Percentiles rank a stretch among this genome's conserved stretches.
Evolutionary conservation across 495 filamentous ascomycete species (phyloP).

Genomic region (Tuber brumale): DNA sequence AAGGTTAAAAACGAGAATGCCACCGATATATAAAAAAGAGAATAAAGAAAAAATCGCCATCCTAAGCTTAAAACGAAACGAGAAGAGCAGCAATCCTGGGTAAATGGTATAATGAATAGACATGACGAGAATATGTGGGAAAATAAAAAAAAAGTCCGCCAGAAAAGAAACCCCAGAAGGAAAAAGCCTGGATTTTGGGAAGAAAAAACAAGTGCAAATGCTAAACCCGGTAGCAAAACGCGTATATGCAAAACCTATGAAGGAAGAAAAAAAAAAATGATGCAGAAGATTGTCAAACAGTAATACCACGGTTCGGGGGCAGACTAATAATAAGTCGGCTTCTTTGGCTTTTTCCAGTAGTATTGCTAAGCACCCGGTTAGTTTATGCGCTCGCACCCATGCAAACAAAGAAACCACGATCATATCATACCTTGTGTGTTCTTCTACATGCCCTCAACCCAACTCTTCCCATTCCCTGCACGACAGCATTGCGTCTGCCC

Average conservation of each 20-base stretch:
- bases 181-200: neutral
- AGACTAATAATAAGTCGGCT: constrained; percentile 27
- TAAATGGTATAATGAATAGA: neutral
- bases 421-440: constrained; percentile 77
- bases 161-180: neutral
- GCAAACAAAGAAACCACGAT: constrained; percentile 11
- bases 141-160: neutral
- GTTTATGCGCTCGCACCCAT: constrained; percentile 27
- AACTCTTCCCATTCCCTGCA: constrained; percentile 75
- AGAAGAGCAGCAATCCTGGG: neutral
- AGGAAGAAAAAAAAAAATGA: neutral
- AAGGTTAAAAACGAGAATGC: neutral
- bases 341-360: constrained; percentile 77
- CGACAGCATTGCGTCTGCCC: constrained; percentile 74
- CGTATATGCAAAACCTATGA: constrained; percentile 3
- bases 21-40: constrained; percentile 10
- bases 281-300: neutral
- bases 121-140: neutral
- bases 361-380: constrained; percentile 63
- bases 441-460: constrained; percentile 82
- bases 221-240: constrained; percentile 4
- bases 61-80: neutral
- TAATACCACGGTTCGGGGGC: neutral
- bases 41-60: constrained; percentile 7
- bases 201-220: neutral